Evolutionary conservation across 2,329 filamentous ascomycete species (phyloP).

Genomic region (Alternaria dauci): DNA sequence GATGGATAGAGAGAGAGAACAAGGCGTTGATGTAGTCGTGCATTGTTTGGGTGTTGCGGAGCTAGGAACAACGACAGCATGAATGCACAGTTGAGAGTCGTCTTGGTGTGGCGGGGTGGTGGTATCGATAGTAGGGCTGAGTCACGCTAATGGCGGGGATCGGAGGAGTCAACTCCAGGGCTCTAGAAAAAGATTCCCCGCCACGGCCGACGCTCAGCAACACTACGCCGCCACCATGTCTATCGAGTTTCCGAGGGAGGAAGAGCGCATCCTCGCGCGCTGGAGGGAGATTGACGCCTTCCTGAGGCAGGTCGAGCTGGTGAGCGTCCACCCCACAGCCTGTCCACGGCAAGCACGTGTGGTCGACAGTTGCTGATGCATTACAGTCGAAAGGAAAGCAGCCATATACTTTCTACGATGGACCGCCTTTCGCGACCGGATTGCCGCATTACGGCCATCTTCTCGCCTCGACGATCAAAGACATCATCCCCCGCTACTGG

Average conservation of each 20-base stretch:
- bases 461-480: slow-evolving; percentile 93
- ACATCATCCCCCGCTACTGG: slow-evolving; percentile 96
- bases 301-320: slow-evolving; percentile 81
- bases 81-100: neutral
- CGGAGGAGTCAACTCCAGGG: slow-evolving; percentile 33
- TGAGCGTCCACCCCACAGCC: slow-evolving; percentile 24
- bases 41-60: neutral
- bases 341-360: neutral
- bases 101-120: neutral
- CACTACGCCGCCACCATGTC: slow-evolving; percentile 65
- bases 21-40: neutral
- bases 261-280: slow-evolving; percentile 81
- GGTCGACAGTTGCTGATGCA: slow-evolving; percentile 7
- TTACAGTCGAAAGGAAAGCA: slow-evolving; percentile 73
- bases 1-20: neutral
- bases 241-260: slow-evolving; percentile 91
- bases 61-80: too few relatives aligned
- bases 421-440: slow-evolving; percentile 64
- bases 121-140: slow-evolving; percentile 36
- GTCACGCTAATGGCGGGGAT: slow-evolving; percentile 28
- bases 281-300: slow-evolving; percentile 96
- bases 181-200: slow-evolving; percentile 39
- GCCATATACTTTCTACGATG: slow-evolving; percentile 92
- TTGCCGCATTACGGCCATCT: slow-evolving; percentile 78
- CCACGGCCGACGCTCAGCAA: slow-evolving; percentile 29